Evolutionary conservation across 202 grass and related monocot genomes (phyloP), one percentile per base, ranked within the genome.

Genomic region (Schoenoplectus triqueter): DNA sequence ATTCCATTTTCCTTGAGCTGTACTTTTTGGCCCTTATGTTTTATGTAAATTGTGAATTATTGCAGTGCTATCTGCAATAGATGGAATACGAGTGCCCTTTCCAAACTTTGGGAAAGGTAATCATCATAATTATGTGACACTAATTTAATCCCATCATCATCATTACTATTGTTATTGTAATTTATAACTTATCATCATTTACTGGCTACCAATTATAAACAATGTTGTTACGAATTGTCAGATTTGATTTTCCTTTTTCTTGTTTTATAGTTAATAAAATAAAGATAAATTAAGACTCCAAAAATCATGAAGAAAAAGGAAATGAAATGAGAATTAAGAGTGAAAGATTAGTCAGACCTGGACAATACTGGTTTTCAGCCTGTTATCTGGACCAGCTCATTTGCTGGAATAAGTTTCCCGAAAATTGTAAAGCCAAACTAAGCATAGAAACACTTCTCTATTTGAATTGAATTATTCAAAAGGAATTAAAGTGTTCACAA

Each of bases 41-140:
- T 45, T 2, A 66, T 67, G 10, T 22, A 82, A 31, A 65, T 22
- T 66, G 48, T 76, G 64, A 45, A 80, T 79, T 52, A 48, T 77
- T 5, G 1, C 65, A 89, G 83, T 89, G 67, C 66, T 89, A 67
- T 89, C 87, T 13, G 87, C 87, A 81, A 89, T 89, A 45, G 76
- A 82, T 75, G 87, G 87, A 66, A 17, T 85, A 69, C 39, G 64
- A 85, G 75, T 50, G 54, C 87, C 87, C 57, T 41, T 85, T 63
- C 87, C 87, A 31, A 81, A 56, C 10, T 10, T 89, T 73, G 21
- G 67, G 3, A 85, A 89, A 74, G 70, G 83, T 89, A 85, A 76
- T 64, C 5, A 41, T 78, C 52, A 78, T 40, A 57, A 78, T 78
- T 78, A 41, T 59, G 55, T 78, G 14, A 10, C 4, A 78, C 11